Evolutionary conservation across 345 rosid species (phyloP), one percentile per base, ranked within the genome.

Genomic region (Citrus maxima): DNA sequence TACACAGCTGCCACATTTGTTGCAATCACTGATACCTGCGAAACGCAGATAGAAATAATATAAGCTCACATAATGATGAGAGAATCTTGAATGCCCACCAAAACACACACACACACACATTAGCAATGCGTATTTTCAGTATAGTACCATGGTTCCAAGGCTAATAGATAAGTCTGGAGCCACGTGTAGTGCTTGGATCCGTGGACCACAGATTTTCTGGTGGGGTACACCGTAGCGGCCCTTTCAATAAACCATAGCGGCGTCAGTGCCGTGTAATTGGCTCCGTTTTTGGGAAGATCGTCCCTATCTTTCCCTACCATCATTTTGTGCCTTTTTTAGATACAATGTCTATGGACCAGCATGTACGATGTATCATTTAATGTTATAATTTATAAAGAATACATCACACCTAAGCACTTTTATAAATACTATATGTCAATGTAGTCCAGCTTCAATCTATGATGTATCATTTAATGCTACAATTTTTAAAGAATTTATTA

Each of bases 241-340:
- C 99, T 87, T 25, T 92, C 93, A n/a, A 94, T 73, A 78, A 94
- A 92, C 93, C 95, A 90, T 2, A 96, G 87, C 27, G 99, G 99
- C 55, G 99, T 94, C 77, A 94, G 35, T 35, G 99, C 95, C 9
- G 85, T 88, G 90, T 88, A 89, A 87, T 96, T 96, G 25, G 97
- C 99, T 1, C 77, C 81, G 84, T 87, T 90, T 74, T 94, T 94
- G 0, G 98, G 97, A 38, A 96, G 91, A 40, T 94, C 95, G 69
- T 94, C 99, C 51, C 88, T 94, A 80, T 92, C 98, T 63, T 84
- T 87, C 80, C 25, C 86, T 82, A 78, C 80, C 77, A 74, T 80
- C 65, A 46, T 76, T 65, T 12, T 63, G 49, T 40, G 49, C 49
- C 2, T 10, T 40, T 40, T 2, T 10, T 0, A 40, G 49, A 2